Conservation (phyloP, 331 rosid species). For the Acacia pycnantha region DNA sequence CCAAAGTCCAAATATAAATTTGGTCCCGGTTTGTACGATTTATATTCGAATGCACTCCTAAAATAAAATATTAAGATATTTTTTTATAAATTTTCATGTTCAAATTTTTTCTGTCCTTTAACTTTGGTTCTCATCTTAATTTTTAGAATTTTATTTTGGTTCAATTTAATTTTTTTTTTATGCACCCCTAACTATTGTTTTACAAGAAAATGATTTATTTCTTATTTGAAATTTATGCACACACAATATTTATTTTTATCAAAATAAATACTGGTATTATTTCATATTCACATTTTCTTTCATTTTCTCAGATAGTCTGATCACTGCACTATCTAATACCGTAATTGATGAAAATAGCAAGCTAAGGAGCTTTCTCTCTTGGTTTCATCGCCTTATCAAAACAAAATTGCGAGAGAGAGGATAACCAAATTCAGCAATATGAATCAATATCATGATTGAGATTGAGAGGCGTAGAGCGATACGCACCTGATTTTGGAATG, state of each 20-base stretch:
- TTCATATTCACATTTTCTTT: too few relatives aligned
- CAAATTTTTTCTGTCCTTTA: not conserved
- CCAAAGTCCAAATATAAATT: not conserved
- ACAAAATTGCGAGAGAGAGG: not conserved
- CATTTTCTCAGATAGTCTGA: not conserved
- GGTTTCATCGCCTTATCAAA: not conserved
- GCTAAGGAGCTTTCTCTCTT: not conserved
- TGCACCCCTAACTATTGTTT: not conserved
- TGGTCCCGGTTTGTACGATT: not conserved
- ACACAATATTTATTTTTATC: too few relatives aligned
- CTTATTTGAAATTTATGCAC: not conserved
- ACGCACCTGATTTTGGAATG: constrained; percentile 44
- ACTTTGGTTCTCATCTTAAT: not conserved
- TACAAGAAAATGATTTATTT: too few relatives aligned
- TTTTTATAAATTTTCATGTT: not conserved
- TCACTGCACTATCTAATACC: not conserved
- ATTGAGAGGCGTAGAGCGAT: not conserved
- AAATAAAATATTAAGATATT: not conserved
- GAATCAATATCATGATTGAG: not conserved
- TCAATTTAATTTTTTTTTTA: not conserved
- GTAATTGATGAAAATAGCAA: too few relatives aligned
- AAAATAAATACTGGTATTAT: too few relatives aligned
- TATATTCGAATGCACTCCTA: not conserved
- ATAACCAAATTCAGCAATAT: not conserved
- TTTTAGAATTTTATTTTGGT: not conserved